Conservation (phyloP, 768 basidiomycete genomes). For the Rhizopogon salebrosus region DNA sequence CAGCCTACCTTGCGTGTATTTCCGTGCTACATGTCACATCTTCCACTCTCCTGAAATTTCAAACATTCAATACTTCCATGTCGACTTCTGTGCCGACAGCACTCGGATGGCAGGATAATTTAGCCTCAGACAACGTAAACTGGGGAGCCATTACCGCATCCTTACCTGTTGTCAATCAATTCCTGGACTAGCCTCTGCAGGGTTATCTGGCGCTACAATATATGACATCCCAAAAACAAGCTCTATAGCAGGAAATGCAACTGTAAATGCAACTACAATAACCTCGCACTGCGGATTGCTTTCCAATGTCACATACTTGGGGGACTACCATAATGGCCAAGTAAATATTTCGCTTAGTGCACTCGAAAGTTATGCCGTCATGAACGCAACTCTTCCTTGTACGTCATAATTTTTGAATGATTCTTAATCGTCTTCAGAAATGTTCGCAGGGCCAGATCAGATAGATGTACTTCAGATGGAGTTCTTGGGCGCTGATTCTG, state of each 20-base stretch:
- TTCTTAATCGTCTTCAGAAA: background rate
- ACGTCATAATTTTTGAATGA: background rate
- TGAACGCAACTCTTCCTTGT: background rate
- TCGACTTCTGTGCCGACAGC: background rate
- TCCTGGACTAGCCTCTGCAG: background rate
- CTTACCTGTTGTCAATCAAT: background rate
- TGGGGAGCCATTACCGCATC: background rate
- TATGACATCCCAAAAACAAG: background rate
- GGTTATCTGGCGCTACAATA: background rate
- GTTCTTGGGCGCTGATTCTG: no score
- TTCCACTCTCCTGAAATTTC: slow-evolving; percentile 1
- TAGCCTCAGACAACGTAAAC: background rate
- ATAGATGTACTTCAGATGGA: background rate
- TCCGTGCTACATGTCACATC: slow-evolving; percentile 6
- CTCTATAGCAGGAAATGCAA: no score
- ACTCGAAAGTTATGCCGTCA: background rate
- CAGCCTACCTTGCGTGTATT: slow-evolving; percentile 1
- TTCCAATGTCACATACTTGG: no score
- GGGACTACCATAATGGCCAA: no score
- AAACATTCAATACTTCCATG: background rate
- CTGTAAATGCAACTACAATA: no score
- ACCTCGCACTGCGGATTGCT: background rate
- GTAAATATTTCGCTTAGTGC: no score
- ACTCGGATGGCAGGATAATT: background rate
- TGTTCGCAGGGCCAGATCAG: background rate